These are phyloP conservation scores for Alectoria sarmentosa DNA, from an alignment of 495 filamentous ascomycete species.

Conservation along the genomic window DNA sequence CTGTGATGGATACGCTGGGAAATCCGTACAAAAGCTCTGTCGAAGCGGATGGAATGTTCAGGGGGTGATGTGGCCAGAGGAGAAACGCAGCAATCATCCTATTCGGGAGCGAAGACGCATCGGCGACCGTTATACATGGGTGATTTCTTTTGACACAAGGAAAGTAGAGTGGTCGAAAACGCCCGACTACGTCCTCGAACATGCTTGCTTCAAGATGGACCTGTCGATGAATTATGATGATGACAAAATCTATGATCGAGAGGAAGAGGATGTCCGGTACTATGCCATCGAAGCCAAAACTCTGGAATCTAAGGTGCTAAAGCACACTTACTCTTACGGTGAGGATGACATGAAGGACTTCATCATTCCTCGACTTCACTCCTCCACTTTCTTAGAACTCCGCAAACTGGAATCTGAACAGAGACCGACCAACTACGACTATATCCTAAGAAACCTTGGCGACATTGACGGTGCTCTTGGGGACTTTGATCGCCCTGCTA, in stretches of 20 bases:
- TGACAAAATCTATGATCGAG: fast-evolving
- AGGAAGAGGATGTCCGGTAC: neutral
- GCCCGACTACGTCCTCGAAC: conserved; percentile 14
- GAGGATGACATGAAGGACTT: neutral
- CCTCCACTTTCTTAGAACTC: neutral
- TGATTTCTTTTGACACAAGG: conserved; percentile 8
- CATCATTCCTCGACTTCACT: neutral
- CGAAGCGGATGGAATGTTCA: neutral
- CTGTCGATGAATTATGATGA: neutral
- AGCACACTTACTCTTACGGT: neutral
- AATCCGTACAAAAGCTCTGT: neutral
- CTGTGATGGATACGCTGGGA: too few relatives aligned
- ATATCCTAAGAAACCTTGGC: neutral
- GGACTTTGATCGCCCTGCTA: neutral
- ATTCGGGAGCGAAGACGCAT: neutral
- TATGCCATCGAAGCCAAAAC: fast-evolving
- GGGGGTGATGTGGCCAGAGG: conserved; percentile 5
- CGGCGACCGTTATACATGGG: conserved; percentile 14
- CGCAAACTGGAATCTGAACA: neutral
- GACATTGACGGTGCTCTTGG: neutral
- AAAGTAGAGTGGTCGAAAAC: conserved; percentile 2
- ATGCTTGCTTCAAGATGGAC: neutral
- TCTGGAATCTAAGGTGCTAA: neutral
- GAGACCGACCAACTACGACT: neutral
- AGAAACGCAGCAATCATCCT: neutral